Conservation (phyloP, 805 yeast genomes). For the Scheffersomyces coipomensis region DNA sequence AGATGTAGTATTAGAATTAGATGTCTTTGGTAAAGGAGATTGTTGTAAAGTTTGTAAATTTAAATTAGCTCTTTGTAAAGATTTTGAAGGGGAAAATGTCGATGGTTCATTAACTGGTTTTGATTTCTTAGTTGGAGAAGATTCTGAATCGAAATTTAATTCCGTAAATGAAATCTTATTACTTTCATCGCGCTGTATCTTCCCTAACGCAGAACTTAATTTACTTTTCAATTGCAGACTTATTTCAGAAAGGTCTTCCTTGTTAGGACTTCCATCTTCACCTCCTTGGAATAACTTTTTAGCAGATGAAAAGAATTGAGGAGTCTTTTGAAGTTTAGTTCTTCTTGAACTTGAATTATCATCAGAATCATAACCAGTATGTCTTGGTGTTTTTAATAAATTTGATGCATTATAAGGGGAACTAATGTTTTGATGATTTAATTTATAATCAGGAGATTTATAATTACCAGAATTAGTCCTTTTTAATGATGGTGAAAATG, state of each 20-base stretch:
- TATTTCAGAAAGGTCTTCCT: slow-evolving; percentile 37
- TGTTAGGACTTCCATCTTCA: slow-evolving; percentile 11
- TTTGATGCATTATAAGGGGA: slow-evolving; percentile 26
- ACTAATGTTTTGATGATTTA: slow-evolving; percentile 19
- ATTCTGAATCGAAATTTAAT: slow-evolving; percentile 19
- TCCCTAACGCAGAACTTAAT: slow-evolving; percentile 40
- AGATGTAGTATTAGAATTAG: slow-evolving; percentile 1
- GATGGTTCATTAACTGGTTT: slow-evolving; percentile 5
- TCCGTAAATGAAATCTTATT: slow-evolving; percentile 31
- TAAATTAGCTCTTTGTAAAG: slow-evolving; percentile 28
- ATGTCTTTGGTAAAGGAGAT: slow-evolving; percentile 20
- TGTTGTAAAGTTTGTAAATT: slow-evolving; percentile 38
- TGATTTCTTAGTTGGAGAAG: slow-evolving; percentile 25
- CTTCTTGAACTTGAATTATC: slow-evolving; percentile 18
- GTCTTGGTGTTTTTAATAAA: slow-evolving; percentile 32
- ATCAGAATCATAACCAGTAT: slow-evolving; percentile 29
- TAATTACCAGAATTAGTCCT: slow-evolving; percentile 27
- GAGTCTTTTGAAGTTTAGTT: slow-evolving; percentile 33
- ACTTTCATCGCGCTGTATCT: slow-evolving; percentile 28
- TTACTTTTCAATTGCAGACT: slow-evolving; percentile 35
- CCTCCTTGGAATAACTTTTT: slow-evolving; percentile 34
- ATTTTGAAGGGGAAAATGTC: slow-evolving; percentile 19
- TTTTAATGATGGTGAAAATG: slow-evolving; percentile 40
- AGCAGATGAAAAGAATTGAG: slow-evolving; percentile 40
- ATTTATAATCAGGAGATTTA: slow-evolving; percentile 34